phyloP scores from a whole-genome alignment of 1,139 yeast species.

The Geotrichum aggregatum region DNA sequence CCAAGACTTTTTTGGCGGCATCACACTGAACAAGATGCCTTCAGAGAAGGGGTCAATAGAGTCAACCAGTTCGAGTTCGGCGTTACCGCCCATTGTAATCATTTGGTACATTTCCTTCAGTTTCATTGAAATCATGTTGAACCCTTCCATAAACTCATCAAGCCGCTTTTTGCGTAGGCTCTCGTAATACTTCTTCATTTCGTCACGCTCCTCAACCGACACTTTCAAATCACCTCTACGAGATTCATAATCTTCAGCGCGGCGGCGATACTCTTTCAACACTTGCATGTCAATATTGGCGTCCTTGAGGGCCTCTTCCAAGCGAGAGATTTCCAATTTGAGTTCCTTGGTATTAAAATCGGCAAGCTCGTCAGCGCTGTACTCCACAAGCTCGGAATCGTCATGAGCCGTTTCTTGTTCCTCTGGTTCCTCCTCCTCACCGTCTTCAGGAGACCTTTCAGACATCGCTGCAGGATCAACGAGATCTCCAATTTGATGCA shows the following conservation, averaged over 20 bases:
- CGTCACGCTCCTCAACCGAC: constrained; percentile 66
- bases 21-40: constrained; percentile 92
- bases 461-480: constrained; percentile 20
- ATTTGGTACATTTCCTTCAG: constrained; percentile 95
- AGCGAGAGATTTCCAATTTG: constrained; percentile 49
- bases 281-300: constrained; percentile 70
- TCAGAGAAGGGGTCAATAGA: constrained; percentile 97
- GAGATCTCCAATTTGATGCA: constrained; percentile 33
- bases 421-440: constrained; percentile 21
- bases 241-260: constrained; percentile 58
- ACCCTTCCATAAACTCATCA: constrained; percentile 92
- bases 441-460: constrained; percentile 5
- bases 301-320: constrained; percentile 56
- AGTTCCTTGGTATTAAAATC: constrained; percentile 50
- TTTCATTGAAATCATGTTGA: constrained; percentile 77
- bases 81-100: constrained; percentile 99
- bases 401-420: constrained; percentile 23
- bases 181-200: constrained; percentile 59
- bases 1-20: constrained; percentile 99
- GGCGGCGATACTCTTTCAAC: constrained; percentile 68
- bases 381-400: constrained; percentile 29
- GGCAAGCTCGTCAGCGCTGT: constrained; percentile 53
- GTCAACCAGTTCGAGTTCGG: constrained; percentile 92
- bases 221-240: constrained; percentile 63
- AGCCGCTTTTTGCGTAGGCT: constrained; percentile 68